phyloP scores from a whole-genome alignment of 352 stramenopile genomes.

The Phytopythium helicoides region DNA sequence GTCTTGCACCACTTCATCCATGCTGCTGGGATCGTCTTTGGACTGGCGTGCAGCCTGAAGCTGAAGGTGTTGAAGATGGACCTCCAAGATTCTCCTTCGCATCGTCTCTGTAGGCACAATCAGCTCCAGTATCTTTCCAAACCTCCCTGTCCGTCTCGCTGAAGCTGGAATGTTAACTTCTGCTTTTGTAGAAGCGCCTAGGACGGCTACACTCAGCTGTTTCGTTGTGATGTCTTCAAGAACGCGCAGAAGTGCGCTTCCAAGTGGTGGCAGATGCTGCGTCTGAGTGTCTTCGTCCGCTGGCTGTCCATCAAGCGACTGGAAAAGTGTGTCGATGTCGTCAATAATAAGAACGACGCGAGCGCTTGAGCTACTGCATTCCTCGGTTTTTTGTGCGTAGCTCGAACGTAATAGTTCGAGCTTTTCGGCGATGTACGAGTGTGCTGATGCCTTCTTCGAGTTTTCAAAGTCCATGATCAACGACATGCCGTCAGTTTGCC shows the following conservation, averaged over 20 bases:
- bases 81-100: slow-evolving; percentile 42
- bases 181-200: slow-evolving; percentile 40
- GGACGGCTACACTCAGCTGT: slow-evolving; percentile 34
- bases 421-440: slow-evolving; percentile 52
- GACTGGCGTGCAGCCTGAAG: slow-evolving; percentile 10
- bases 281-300: slow-evolving; percentile 23
- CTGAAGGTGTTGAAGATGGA: slow-evolving; percentile 32
- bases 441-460: slow-evolving; percentile 38
- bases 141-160: slow-evolving; percentile 45
- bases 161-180: slow-evolving; percentile 35
- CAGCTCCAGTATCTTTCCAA: slow-evolving; percentile 61
- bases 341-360: slow-evolving; percentile 57
- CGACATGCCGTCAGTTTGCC: slow-evolving; percentile 41
- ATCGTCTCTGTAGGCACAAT: slow-evolving; percentile 63
- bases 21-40: neutral
- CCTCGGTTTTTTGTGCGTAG: slow-evolving; percentile 5
- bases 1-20: slow-evolving; percentile 5
- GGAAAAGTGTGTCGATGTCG: slow-evolving; percentile 69
- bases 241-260: slow-evolving; percentile 57
- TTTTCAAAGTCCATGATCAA: slow-evolving; percentile 57
- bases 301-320: slow-evolving; percentile 30
- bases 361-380: neutral
- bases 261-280: slow-evolving; percentile 39
- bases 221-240: slow-evolving; percentile 42
- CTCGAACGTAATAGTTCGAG: slow-evolving; percentile 29